Conservation (phyloP, 805 yeast genomes). For the Barnettozyma siamensis region DNA sequence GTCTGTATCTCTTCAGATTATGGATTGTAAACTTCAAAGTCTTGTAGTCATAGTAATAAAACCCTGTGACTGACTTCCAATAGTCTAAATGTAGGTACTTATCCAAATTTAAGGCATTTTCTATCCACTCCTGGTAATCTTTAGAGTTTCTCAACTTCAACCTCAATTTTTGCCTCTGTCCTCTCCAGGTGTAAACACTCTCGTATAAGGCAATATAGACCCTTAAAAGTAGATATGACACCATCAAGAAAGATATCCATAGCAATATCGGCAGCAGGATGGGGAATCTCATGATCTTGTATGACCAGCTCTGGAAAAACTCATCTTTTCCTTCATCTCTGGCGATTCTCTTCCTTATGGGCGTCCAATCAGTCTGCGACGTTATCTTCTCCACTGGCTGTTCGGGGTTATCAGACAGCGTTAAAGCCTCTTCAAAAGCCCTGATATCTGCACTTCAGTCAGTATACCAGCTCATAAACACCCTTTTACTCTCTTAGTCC, state of each 20-base stretch:
- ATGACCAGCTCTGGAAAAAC: constrained; percentile 34
- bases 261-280: constrained; percentile 42
- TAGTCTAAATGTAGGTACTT: constrained; percentile 48
- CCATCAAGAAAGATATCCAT: constrained; percentile 50
- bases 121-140: constrained; percentile 57
- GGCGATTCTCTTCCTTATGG: constrained; percentile 27
- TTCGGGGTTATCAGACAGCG: constrained; percentile 4
- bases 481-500: too few species aligned
- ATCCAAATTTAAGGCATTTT: constrained; percentile 54
- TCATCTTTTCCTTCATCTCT: constrained; percentile 19
- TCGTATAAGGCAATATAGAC: constrained; percentile 61
- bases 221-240: constrained; percentile 47
- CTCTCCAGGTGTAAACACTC: constrained; percentile 53
- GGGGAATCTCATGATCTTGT: constrained; percentile 59
- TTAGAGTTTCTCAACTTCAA: constrained; percentile 42
- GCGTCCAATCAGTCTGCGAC: constrained; percentile 44
- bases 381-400: constrained; percentile 30
- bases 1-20: constrained; percentile 31
- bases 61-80: constrained; percentile 59
- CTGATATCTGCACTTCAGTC: constrained; percentile 24
- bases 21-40: constrained; percentile 46
- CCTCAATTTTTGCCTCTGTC: constrained; percentile 45
- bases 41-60: constrained; percentile 63
- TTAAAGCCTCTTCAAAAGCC: constrained; percentile 34
- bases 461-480: too few species aligned